Evolutionary conservation across 768 basidiomycete genomes (phyloP).

Genomic region (Ramaria sp.): DNA sequence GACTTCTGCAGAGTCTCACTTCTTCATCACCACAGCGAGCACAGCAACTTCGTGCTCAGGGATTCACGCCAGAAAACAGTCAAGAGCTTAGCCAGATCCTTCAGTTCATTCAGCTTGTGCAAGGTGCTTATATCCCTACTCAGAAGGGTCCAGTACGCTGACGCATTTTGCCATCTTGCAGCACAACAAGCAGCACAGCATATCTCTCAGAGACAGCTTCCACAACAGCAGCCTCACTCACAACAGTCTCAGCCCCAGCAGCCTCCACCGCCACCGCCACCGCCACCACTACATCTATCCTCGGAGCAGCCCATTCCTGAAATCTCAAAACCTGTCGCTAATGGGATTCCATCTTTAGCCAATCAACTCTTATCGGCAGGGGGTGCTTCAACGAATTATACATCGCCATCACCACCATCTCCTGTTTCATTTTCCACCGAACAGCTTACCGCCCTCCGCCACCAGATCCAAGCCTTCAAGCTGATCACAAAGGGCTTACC

Average conservation of each 20-base stretch:
- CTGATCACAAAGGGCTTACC: constrained; percentile 54
- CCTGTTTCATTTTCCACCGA: constrained; percentile 63
- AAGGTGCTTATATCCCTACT: constrained; percentile 18
- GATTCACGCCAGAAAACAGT: constrained; percentile 34
- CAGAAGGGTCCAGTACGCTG: neutral
- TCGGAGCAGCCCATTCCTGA: constrained; percentile 15
- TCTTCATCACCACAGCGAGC: constrained; percentile 25
- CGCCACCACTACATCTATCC: constrained; percentile 2
- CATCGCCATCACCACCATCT: constrained; percentile 53
- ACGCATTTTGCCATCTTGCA: constrained; percentile 10
- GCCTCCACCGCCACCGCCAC: constrained; percentile 30
- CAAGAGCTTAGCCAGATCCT: constrained; percentile 33
- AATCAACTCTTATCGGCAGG: constrained; percentile 13
- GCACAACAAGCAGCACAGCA: constrained; percentile 25
- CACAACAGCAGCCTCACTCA: constrained; percentile 19
- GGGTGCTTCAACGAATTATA: constrained; percentile 42
- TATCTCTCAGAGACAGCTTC: neutral
- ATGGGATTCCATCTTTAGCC: neutral
- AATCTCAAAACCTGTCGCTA: constrained; percentile 29
- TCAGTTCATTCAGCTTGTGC: constrained; percentile 25
- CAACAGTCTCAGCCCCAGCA: constrained; percentile 32
- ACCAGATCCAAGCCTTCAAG: constrained; percentile 78
- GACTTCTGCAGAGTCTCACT: neutral
- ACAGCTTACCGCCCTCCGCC: constrained; percentile 66
- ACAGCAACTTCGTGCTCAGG: constrained; percentile 31